phyloP scores from a whole-genome alignment of 2,329 filamentous ascomycete genomes.

The Diaporthe batatas region DNA sequence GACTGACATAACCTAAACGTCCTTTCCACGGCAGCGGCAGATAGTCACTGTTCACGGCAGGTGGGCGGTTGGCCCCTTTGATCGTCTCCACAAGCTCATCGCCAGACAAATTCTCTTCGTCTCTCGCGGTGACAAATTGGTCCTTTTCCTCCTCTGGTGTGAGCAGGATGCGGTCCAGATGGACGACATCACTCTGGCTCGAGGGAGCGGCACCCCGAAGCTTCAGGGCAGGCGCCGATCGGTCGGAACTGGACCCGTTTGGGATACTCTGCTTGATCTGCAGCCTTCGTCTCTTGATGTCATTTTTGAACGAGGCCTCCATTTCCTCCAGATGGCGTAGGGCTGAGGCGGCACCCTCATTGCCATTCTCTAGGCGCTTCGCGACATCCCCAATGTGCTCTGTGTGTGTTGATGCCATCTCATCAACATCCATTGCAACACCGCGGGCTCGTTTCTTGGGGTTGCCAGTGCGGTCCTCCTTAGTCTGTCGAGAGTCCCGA shows the following conservation, averaged over 20 bases:
- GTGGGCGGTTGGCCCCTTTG: slow-evolving; percentile 69
- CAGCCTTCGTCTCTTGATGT: slow-evolving; percentile 60
- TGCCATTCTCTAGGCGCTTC: neutral
- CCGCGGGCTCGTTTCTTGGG: neutral
- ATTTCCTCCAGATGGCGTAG: slow-evolving; percentile 63
- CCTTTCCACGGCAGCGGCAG: slow-evolving; percentile 93
- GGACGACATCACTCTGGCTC: slow-evolving; percentile 27
- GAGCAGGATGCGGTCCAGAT: slow-evolving; percentile 44
- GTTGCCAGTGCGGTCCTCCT: neutral
- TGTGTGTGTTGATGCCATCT: no score
- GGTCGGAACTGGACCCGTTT: neutral
- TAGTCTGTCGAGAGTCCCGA: neutral
- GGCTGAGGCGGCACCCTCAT: slow-evolving; percentile 54
- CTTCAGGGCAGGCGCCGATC: neutral
- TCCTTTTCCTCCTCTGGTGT: slow-evolving; percentile 46
- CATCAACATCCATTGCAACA: slow-evolving; percentile 19
- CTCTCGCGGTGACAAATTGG: slow-evolving; percentile 27
- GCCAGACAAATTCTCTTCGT: slow-evolving; percentile 42
- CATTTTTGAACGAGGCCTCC: slow-evolving; percentile 60
- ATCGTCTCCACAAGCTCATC: slow-evolving; percentile 46
- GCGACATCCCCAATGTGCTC: neutral
- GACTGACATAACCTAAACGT: slow-evolving; percentile 84
- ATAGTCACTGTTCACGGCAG: slow-evolving; percentile 85
- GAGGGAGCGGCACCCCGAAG: neutral
- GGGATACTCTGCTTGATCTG: slow-evolving; percentile 60